Evolutionary conservation across 2,329 filamentous ascomycete species (phyloP).

Genomic region (Tolypocladium ovalisporum): DNA sequence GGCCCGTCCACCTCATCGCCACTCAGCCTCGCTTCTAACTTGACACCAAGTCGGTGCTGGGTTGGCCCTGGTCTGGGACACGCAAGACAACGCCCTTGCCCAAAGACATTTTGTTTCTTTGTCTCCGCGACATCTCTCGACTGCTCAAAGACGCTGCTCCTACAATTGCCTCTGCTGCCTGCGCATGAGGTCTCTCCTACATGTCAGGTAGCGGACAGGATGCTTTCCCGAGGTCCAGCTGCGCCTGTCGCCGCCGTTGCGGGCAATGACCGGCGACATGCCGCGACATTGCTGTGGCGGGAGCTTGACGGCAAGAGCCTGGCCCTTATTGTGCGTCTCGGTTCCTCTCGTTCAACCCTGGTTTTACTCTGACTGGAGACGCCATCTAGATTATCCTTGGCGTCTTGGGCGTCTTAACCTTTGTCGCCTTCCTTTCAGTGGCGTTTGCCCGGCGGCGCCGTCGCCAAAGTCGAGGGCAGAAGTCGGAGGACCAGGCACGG

Average conservation of each 20-base stretch:
- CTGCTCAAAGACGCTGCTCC: not conserved
- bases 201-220: not conserved
- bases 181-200: not conserved
- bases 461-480: not conserved
- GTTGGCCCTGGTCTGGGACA: not conserved
- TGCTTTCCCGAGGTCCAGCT: not conserved
- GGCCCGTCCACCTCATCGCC: not conserved
- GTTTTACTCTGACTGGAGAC: not conserved
- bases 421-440: not conserved
- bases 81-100: not conserved
- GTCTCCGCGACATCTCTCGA: not conserved
- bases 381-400: not conserved
- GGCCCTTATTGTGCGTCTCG: conserved; percentile 6
- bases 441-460: conserved; percentile 3
- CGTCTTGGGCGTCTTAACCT: not conserved
- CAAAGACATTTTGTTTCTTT: not conserved
- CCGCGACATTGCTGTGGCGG: not conserved
- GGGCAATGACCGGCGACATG: not conserved
- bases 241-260: not conserved
- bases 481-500: not conserved
- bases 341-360: not conserved
- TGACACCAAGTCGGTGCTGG: not conserved
- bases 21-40: not conserved
- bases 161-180: not conserved
- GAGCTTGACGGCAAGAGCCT: conserved; percentile 1